Evolutionary conservation across 164 flowering plant species (phyloP).

Genomic region (Magnolia kwangsiensis): DNA sequence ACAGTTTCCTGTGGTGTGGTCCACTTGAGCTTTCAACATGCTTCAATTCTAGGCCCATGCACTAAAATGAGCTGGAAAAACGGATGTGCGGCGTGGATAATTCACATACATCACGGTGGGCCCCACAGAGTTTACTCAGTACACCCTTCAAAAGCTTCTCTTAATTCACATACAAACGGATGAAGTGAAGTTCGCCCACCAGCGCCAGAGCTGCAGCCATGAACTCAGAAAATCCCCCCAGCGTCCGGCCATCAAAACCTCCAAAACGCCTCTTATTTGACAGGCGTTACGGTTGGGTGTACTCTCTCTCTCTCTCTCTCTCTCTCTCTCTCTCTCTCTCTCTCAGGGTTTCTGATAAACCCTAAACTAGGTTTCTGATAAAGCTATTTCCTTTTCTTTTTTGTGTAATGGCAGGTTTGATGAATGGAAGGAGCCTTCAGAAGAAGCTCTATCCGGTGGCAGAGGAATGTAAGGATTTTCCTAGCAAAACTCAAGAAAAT

Average conservation of each 20-base stretch:
- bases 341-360: not conserved
- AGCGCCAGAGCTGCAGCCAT: not conserved
- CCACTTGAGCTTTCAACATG: too few species aligned
- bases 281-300: constrained; percentile 66
- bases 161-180: too few species aligned
- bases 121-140: too few species aligned
- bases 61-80: too few species aligned
- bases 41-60: too few species aligned
- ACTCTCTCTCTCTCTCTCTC: constrained; percentile 19
- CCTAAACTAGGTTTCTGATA: not conserved
- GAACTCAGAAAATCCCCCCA: not conserved
- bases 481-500: not conserved
- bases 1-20: too few species aligned
- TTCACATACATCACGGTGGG: too few species aligned
- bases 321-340: constrained; percentile 13
- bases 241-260: constrained; percentile 6
- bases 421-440: constrained; percentile 57
- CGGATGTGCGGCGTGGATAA: too few species aligned
- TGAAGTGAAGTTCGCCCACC: not conserved
- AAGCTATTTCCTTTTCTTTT: not conserved
- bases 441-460: constrained; percentile 59
- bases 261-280: constrained; percentile 48
- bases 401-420: constrained; percentile 32
- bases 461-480: constrained; percentile 46
- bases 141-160: too few species aligned